These are phyloP conservation scores for Penicillium parvum DNA, from an alignment of 495 filamentous ascomycete species.

Conservation along the genomic window DNA sequence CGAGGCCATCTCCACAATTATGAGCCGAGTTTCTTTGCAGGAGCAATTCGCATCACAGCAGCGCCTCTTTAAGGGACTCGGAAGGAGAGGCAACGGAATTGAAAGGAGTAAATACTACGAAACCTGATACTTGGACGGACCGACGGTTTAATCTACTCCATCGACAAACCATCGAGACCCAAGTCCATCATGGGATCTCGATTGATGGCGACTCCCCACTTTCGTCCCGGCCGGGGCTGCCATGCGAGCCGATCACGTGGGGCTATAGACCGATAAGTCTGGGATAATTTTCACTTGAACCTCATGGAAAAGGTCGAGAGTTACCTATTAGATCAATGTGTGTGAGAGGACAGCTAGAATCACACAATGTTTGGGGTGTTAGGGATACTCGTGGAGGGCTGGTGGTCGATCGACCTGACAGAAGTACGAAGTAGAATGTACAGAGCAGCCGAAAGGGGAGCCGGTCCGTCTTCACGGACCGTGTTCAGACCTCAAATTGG, in stretches of 20 bases:
- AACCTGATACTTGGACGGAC: not conserved
- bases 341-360: too few species aligned
- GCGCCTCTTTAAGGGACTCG: not conserved
- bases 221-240: slow-evolving; percentile 4
- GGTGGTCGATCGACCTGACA: too few species aligned
- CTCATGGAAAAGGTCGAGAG: too few species aligned
- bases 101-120: not conserved
- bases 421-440: too few species aligned
- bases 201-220: not conserved
- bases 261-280: too few species aligned
- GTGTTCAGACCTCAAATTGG: too few species aligned
- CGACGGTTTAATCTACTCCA: slow-evolving; percentile 6
- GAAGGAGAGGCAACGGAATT: not conserved
- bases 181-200: not conserved
- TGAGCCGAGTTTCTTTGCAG: not conserved
- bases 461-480: too few species aligned
- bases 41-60: not conserved
- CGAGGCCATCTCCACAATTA: slow-evolving; percentile 14
- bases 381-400: too few species aligned
- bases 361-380: too few species aligned
- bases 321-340: too few species aligned
- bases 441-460: too few species aligned
- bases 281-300: too few species aligned
- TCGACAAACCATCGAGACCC: not conserved
- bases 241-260: slow-evolving; percentile 19